Conservation (phyloP, 2,329 filamentous ascomycete genomes). For the Neopestalotiopsis clavispora region DNA sequence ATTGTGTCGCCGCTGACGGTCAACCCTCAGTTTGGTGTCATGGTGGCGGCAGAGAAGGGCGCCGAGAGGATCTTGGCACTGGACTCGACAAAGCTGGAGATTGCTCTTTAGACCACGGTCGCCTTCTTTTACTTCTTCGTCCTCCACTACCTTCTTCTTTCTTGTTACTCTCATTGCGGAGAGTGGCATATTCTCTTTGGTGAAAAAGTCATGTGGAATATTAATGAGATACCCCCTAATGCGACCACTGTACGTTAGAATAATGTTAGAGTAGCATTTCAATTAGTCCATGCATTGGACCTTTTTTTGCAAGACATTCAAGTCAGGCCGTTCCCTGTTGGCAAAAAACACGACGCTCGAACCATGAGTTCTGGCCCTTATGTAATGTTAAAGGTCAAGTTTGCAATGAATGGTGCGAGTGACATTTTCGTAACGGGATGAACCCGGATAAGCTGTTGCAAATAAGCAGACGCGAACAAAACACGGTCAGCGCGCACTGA, state of each 20-base stretch:
- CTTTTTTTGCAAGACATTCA: neutral
- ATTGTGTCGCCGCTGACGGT: conserved; percentile 56
- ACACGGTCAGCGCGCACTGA: no score
- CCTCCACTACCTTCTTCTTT: neutral
- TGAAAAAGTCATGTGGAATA: neutral
- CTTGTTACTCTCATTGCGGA: no score
- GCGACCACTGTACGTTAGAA: neutral
- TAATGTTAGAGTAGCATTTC: neutral
- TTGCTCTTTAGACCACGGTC: neutral
- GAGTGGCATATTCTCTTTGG: no score
- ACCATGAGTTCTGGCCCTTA: neutral
- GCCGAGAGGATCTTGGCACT: conserved; percentile 50
- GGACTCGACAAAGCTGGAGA: neutral
- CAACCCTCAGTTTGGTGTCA: conserved; percentile 59
- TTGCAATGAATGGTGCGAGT: neutral
- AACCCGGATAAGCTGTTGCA: neutral
- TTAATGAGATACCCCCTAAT: neutral
- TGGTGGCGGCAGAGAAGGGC: conserved; percentile 57
- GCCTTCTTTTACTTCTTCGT: neutral
- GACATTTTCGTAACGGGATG: neutral
- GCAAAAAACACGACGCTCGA: neutral
- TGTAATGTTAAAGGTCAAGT: neutral
- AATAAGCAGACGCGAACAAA: no score
- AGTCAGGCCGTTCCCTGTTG: neutral
- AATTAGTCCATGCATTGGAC: neutral